A percentile compares a stretch with the other conserved stretches of the same genome.
Conservation (phyloP, 139 green algal genomes). For the Astrephomene gubernaculifera region DNA sequence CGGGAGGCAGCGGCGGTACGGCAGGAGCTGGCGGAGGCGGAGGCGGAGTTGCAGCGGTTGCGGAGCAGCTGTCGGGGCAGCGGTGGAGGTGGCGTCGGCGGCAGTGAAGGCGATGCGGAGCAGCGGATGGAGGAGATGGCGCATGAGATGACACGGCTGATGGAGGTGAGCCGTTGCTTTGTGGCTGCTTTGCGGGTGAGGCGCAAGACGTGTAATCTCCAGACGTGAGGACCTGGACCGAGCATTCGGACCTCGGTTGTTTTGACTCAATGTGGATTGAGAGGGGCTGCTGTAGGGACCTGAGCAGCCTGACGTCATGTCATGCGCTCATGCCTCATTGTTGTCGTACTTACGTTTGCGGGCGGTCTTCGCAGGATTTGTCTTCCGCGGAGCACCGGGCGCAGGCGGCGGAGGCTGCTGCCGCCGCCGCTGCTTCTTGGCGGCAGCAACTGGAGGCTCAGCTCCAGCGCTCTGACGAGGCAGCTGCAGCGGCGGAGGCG, state of each 20-base stretch:
- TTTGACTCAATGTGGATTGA: too few relatives aligned
- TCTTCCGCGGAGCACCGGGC: constrained; percentile 27
- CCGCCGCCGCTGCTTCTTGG: background rate
- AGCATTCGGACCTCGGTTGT: too few relatives aligned
- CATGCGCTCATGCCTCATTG: too few relatives aligned
- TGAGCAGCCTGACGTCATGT: too few relatives aligned
- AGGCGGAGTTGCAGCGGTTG: background rate
- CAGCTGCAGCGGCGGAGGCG: background rate
- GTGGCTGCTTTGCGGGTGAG: too few relatives aligned
- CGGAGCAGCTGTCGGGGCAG: background rate
- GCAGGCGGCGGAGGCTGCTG: constrained; percentile 13
- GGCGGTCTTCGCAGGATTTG: constrained; percentile 38
- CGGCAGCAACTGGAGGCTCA: constrained; percentile 30
- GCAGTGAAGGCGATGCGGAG: background rate
- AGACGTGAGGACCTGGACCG: too few relatives aligned
- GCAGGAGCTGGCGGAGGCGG: constrained; percentile 9
- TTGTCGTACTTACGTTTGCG: too few relatives aligned
- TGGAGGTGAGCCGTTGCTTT: constrained; percentile 22
- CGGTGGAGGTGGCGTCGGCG: background rate
- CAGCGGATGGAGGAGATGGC: constrained; percentile 10
- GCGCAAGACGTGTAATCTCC: too few relatives aligned
- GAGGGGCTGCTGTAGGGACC: too few relatives aligned
- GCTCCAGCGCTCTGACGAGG: constrained; percentile 27
- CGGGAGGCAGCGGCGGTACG: background rate
- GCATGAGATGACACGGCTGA: constrained; percentile 17